Conservation (phyloP, 2,329 filamentous ascomycete genomes). For the Colletotrichum filicis region DNA sequence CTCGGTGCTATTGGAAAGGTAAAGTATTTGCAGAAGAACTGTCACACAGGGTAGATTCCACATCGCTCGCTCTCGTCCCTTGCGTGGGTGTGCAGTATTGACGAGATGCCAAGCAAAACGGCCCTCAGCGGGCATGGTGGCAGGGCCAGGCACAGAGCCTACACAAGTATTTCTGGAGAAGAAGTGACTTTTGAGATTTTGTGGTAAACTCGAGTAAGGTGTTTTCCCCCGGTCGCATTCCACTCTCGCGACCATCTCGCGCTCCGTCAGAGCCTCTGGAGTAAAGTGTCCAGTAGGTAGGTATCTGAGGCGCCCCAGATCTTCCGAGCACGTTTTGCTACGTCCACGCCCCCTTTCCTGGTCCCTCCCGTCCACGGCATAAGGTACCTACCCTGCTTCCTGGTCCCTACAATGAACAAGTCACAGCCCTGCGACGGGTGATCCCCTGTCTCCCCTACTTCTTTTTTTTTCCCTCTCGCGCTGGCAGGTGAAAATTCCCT, state of each 20-base stretch:
- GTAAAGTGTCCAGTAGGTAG: no score
- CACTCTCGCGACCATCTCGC: constrained; percentile 27
- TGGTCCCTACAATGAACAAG: not conserved
- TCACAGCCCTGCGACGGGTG: constrained; percentile 15
- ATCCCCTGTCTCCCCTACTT: not conserved
- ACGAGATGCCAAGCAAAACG: not conserved
- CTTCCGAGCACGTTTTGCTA: constrained; percentile 33
- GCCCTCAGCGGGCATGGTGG: not conserved
- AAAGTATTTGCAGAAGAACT: not conserved
- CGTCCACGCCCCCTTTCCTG: constrained; percentile 10
- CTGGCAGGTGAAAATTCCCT: not conserved
- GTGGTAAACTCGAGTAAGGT: not conserved
- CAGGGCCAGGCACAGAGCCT: not conserved
- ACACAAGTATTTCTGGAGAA: constrained; percentile 8
- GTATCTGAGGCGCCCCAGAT: constrained; percentile 15
- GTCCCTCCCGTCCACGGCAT: not conserved
- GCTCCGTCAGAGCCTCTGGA: constrained; percentile 8
- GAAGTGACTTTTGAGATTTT: not conserved
- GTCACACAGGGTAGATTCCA: not conserved
- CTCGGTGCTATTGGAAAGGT: not conserved
- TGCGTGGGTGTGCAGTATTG: not conserved
- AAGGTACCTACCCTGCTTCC: not conserved
- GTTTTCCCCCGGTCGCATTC: constrained; percentile 18
- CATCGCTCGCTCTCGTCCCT: not conserved
- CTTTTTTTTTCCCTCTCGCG: not conserved